A percentile compares a stretch with the other conserved stretches of the same genome.
Conservation (phyloP, 176 grass and related monocot species). For the Themeda triandra region DNA sequence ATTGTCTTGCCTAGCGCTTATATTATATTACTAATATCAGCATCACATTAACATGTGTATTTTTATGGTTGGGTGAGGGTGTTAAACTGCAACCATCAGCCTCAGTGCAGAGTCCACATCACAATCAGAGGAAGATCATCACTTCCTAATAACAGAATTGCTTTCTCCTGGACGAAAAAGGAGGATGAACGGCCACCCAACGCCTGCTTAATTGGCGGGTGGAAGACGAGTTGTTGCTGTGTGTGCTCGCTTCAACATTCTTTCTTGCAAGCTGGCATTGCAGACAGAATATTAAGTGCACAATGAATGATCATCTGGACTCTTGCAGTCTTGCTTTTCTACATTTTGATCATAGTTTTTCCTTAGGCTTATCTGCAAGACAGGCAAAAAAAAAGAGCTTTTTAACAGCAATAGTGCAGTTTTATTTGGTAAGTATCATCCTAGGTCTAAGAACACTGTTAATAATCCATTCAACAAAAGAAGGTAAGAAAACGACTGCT, state of each 20-base stretch:
- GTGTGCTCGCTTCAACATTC: not conserved
- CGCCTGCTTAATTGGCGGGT: not conserved
- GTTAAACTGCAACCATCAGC: slow-evolving; percentile 39
- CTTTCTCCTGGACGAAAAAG: slow-evolving; percentile 5
- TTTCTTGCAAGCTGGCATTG: slow-evolving; percentile 12
- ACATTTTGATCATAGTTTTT: not conserved
- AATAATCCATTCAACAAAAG: not conserved
- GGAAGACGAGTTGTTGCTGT: not conserved
- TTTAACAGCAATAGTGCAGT: not conserved
- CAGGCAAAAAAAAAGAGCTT: not conserved
- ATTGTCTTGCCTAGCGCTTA: slow-evolving; percentile 2
- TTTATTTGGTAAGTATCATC: slow-evolving; percentile 2
- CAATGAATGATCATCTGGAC: slow-evolving; percentile 7
- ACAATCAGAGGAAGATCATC: slow-evolving; percentile 4
- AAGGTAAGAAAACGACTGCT: not conserved
- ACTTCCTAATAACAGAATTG: slow-evolving; percentile 1
- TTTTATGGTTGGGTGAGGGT: slow-evolving; percentile 23
- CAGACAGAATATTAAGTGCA: slow-evolving; percentile 23
- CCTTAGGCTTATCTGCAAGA: not conserved
- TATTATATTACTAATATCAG: not conserved
- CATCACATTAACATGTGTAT: slow-evolving; percentile 20
- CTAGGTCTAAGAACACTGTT: not conserved
- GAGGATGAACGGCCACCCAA: not conserved
- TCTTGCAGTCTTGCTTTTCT: no score
- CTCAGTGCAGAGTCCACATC: slow-evolving; percentile 9